Evolutionary conservation across 148 eudicot species (phyloP), one percentile per base, ranked within the genome.

Genomic region (Dianthus caryophyllus): DNA sequence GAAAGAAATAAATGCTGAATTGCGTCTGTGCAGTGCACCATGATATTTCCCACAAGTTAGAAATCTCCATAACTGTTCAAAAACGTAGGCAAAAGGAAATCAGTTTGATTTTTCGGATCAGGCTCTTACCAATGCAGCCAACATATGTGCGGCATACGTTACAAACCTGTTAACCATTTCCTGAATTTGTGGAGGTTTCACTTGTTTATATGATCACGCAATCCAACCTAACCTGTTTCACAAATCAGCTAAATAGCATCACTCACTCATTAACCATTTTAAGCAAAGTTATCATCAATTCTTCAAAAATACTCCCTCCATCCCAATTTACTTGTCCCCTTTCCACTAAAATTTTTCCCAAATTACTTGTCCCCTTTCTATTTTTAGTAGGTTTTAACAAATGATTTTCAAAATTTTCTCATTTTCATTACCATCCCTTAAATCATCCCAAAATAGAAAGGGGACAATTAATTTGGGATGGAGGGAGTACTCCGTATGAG

Each of bases 11-110:
- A 83, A 80, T 82, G 93, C 87, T 83, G 82, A 75, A 92, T 69
- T 74, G 88, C 94, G 52, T 85, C 90, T 85, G 86, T 65, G 79
- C 96, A 93, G 87, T 72, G 88, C 87, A 84, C 78, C 96, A 93
- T 93, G 91, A 86, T 89, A 89, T 59, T 67, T 65, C 78, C 74
- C 58, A 78, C 75, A 70, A 75, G 58, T 84, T 77, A 87, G 76
- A 75, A 83, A 59, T 62, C 85, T 78, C 85, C 89, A 93, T 87
- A 69, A 82, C 95, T 89, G 90, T 71, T n/a, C 63, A 71, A 51
- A 29, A n/a, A 29, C 57, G 8, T 43, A 58, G 38, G 65, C 20
- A 49, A 72, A 73, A 22, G 56, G 62, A 27, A 67, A 60, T 61
- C 75, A 49, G 29, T 54, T 22, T n/a, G 30, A 22, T 15, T 17